Evolutionary conservation across 441 rosid genomes (phyloP).

Genomic region (Populus hybrid): DNA sequence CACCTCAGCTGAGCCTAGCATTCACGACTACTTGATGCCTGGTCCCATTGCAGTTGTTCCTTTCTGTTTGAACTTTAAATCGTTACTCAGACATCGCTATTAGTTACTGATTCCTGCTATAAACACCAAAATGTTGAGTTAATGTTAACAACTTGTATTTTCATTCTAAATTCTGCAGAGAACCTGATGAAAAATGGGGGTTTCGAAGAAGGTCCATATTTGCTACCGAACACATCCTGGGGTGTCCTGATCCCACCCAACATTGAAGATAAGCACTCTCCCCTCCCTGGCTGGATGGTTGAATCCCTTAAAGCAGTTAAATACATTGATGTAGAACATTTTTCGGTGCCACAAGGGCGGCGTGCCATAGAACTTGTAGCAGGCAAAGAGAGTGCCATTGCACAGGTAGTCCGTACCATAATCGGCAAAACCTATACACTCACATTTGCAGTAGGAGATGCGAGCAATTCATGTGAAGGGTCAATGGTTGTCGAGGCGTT

Average conservation of each 20-base stretch:
- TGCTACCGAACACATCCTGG: slow-evolving; percentile 68
- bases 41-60: slow-evolving; percentile 1
- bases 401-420: slow-evolving; percentile 52
- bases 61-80: not conserved
- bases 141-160: not conserved
- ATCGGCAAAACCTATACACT: slow-evolving; percentile 48
- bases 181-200: slow-evolving; percentile 71
- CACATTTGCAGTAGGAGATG: slow-evolving; percentile 61
- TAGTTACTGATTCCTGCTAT: not conserved
- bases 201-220: slow-evolving; percentile 79
- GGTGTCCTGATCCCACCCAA: slow-evolving; percentile 85
- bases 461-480: slow-evolving; percentile 63
- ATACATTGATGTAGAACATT: slow-evolving; percentile 63
- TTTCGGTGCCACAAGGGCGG: slow-evolving; percentile 55
- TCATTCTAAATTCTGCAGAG: slow-evolving; percentile 33
- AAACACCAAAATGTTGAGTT: not conserved
- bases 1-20: not conserved
- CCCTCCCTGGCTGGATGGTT: slow-evolving; percentile 84
- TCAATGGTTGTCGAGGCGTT: slow-evolving; percentile 70
- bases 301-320: slow-evolving; percentile 92
- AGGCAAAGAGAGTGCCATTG: slow-evolving; percentile 77
- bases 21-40: not conserved
- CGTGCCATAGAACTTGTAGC: slow-evolving; percentile 72
- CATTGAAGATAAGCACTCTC: slow-evolving; percentile 81
- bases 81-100: not conserved